A percentile compares a stretch with the other conserved stretches of the same genome.
These are phyloP conservation scores for Linum usitatissimum DNA, from an alignment of 345 rosid species.

Conservation along the genomic window DNA sequence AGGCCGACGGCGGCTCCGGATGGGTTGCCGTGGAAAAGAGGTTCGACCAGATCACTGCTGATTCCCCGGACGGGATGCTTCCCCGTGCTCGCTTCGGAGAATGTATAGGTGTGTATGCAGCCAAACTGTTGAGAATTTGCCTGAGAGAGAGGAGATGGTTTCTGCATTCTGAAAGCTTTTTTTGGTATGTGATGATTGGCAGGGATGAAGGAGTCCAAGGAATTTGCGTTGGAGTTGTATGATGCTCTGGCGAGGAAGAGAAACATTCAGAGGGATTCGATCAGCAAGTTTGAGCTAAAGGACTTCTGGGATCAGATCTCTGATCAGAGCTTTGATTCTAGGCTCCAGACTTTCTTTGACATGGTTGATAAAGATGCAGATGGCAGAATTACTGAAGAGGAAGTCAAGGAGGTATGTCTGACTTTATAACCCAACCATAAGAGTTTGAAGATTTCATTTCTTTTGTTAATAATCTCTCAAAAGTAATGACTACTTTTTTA, in stretches of 20 bases:
- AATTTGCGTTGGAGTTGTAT: conserved; percentile 58
- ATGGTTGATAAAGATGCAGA: conserved; percentile 64
- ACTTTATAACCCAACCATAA: not conserved
- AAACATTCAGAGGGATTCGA: conserved; percentile 39
- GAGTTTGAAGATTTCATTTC: not conserved
- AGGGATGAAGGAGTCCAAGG: conserved; percentile 73
- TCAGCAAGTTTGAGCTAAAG: conserved; percentile 33
- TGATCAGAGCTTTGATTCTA: conserved; percentile 61
- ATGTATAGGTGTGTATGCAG: conserved; percentile 40
- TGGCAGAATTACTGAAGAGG: conserved; percentile 7
- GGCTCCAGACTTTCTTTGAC: conserved; percentile 71
- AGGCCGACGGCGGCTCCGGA: conserved; percentile 51
- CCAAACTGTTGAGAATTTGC: not conserved
- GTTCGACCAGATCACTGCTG: conserved; percentile 46
- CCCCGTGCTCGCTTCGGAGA: conserved; percentile 45
- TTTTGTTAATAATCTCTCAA: too few relatives aligned
- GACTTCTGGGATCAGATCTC: conserved; percentile 78
- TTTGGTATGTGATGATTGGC: conserved; percentile 4
- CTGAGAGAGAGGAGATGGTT: not conserved
- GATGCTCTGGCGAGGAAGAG: conserved; percentile 53
- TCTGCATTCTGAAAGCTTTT: not conserved
- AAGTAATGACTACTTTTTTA: not conserved
- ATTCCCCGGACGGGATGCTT: conserved; percentile 29
- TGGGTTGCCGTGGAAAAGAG: conserved; percentile 63
- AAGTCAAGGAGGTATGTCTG: not conserved